Percentiles rank a stretch among this genome's conserved stretches.
Evolutionary conservation across 169 alveolate genomes (phyloP).

Genomic region (Plasmodium ovale): DNA sequence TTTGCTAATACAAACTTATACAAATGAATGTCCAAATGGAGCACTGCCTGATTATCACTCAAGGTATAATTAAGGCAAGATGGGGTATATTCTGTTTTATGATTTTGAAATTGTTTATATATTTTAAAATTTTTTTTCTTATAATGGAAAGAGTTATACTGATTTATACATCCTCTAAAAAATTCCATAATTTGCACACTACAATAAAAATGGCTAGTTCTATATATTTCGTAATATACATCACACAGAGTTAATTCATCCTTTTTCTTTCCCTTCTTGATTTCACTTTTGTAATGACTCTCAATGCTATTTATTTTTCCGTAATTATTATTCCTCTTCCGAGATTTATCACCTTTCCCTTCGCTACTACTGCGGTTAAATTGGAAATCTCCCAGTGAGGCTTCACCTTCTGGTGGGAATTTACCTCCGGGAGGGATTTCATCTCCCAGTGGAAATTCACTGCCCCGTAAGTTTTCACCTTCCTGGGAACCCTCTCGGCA

Average conservation of each 20-base stretch:
- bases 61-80: conserved; percentile 45
- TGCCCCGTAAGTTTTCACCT: too few relatives aligned
- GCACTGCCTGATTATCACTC: conserved; percentile 1
- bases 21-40: conserved; percentile 43
- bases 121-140: conserved; percentile 10
- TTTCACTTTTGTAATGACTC: conserved; percentile 15
- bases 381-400: not conserved
- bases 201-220: conserved; percentile 59
- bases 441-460: too few relatives aligned
- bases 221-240: conserved; percentile 47
- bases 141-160: conserved; percentile 40
- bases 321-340: not conserved
- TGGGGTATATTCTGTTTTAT: conserved; percentile 21
- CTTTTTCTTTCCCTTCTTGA: not conserved
- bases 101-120: conserved; percentile 22
- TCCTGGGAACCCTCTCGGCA: too few relatives aligned
- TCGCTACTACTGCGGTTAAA: not conserved
- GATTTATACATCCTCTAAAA: conserved; percentile 51
- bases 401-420: too few relatives aligned
- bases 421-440: too few relatives aligned
- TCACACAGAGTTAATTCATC: conserved; percentile 18
- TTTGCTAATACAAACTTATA: conserved; percentile 9
- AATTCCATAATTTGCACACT: conserved; percentile 34
- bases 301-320: conserved; percentile 11
- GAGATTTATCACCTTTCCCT: not conserved